These are phyloP conservation scores for Podospora tetraspora DNA, from an alignment of 495 filamentous ascomycete species.

Conservation along the genomic window DNA sequence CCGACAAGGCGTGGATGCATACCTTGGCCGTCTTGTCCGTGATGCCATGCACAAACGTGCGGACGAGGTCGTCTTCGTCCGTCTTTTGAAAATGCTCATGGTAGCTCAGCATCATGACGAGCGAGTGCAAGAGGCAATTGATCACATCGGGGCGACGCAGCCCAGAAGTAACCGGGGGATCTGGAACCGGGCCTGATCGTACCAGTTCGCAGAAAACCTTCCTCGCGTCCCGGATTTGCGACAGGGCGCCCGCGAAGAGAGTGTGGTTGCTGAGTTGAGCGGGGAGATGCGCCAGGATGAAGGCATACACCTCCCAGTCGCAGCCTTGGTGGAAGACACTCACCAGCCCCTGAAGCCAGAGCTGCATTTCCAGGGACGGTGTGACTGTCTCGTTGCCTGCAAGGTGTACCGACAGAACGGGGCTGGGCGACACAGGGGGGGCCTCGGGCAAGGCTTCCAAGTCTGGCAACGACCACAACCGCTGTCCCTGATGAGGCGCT, in stretches of 20 bases:
- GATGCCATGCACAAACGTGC: conserved; percentile 75
- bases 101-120: conserved; percentile 83
- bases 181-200: conserved; percentile 64
- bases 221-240: conserved; percentile 71
- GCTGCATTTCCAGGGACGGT: conserved; percentile 55
- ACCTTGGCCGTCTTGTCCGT: conserved; percentile 79
- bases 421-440: conserved; percentile 39
- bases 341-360: conserved; percentile 74
- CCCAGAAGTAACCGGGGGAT: conserved; percentile 66
- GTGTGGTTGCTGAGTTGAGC: conserved; percentile 84
- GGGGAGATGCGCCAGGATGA: conserved; percentile 78
- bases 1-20: conserved; percentile 88
- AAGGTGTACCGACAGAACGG: conserved; percentile 32
- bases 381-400: conserved; percentile 5
- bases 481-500: conserved; percentile 35
- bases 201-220: conserved; percentile 76
- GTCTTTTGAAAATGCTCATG: conserved; percentile 75
- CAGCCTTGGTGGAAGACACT: conserved; percentile 67
- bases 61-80: conserved; percentile 84
- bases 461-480: conserved; percentile 50
- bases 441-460: conserved; percentile 45
- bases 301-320: conserved; percentile 95
- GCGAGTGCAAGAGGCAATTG: conserved; percentile 76
- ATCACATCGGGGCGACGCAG: conserved; percentile 84
- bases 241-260: conserved; percentile 66